These are phyloP conservation scores for Aspergillus biplanus DNA, from an alignment of 495 filamentous ascomycete species.

Conservation along the genomic window DNA sequence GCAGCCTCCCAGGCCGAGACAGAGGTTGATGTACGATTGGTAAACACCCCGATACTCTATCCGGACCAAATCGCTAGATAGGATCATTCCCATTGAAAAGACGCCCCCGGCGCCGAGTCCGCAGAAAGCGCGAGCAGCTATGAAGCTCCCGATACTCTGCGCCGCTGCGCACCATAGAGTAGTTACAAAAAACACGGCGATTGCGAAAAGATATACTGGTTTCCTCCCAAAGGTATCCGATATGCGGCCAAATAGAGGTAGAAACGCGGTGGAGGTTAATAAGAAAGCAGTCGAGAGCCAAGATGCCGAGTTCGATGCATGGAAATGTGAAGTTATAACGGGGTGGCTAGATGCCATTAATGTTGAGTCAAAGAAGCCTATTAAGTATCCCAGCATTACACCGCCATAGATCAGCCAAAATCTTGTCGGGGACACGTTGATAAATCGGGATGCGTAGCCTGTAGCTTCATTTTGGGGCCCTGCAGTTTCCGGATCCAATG, in stretches of 20 bases:
- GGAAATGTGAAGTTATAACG: conserved; percentile 79
- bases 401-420: conserved; percentile 60
- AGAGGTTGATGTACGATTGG: conserved; percentile 77
- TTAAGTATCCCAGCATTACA: conserved; percentile 51
- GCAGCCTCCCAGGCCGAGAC: conserved; percentile 64
- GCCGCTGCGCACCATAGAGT: conserved; percentile 77
- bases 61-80: conserved; percentile 74
- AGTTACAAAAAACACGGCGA: conserved; percentile 63
- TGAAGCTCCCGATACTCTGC: conserved; percentile 71
- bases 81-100: conserved; percentile 71
- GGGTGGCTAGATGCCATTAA: conserved; percentile 84
- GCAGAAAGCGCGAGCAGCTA: conserved; percentile 71
- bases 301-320: conserved; percentile 72
- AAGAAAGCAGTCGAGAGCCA: conserved; percentile 83
- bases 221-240: conserved; percentile 77
- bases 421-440: conserved; percentile 46
- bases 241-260: conserved; percentile 72
- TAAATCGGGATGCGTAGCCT: conserved; percentile 42
- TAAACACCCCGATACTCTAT: conserved; percentile 75
- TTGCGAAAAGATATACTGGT: conserved; percentile 65
- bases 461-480: conserved; percentile 21
- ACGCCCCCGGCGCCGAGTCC: conserved; percentile 76
- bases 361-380: conserved; percentile 72
- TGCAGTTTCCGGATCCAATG: conserved; percentile 18
- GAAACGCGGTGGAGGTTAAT: conserved; percentile 74